Base-by-base conservation (phyloP, 495 filamentous ascomycete species). In the Beverwykella pulmonaria region DNA sequence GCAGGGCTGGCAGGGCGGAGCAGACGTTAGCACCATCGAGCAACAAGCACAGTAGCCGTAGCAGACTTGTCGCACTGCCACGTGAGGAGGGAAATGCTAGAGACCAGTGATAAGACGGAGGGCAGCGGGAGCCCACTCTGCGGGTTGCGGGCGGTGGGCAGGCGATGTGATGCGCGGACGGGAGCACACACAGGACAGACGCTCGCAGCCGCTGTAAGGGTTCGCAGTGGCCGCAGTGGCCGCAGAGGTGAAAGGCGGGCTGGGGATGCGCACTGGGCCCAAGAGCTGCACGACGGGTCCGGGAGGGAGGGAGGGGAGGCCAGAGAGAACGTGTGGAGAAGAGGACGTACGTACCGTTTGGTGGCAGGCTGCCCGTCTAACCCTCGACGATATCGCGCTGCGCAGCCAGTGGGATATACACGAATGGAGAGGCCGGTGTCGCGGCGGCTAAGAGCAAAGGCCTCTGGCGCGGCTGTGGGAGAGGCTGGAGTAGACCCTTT, bases 201-300 rank as follows among this genome's bases (percentile, higher is more conserved):
- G 61, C 50, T 54, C 27, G 19, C 52, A 56, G 36, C 61, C 61
- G 61, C 61, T 56, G 61, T 63, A 55, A 62, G 59, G 59, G 59
- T 62, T 54, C 30, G 44, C 29, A 3, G 48, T 44, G 10, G 19
- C 25, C n/a, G n/a, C n/a, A n/a, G n/a, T n/a, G 27, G 29, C 14
- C n/a, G 48, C 17, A 22, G 52, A 39, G 53, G 25, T 5, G 56
- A 10, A n/a, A n/a, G n/a, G n/a, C n/a, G n/a, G 29, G 34, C 30
- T 39, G 8, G 54, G n/a, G 22, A 19, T 61, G 59, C 59, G 48
- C 36, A 15, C 36, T 48, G 23, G 19, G n/a, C 36, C 19, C 17
- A 19, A 9, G 23, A 22, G 20, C 39, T 39, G 34, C 39, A 26
- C 26, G 34, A 25, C 29, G 63, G n/a, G 53, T 10, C 26, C 20